phyloP scores from a whole-genome alignment of 306 rosid genomes.

The Lupinus albus region DNA sequence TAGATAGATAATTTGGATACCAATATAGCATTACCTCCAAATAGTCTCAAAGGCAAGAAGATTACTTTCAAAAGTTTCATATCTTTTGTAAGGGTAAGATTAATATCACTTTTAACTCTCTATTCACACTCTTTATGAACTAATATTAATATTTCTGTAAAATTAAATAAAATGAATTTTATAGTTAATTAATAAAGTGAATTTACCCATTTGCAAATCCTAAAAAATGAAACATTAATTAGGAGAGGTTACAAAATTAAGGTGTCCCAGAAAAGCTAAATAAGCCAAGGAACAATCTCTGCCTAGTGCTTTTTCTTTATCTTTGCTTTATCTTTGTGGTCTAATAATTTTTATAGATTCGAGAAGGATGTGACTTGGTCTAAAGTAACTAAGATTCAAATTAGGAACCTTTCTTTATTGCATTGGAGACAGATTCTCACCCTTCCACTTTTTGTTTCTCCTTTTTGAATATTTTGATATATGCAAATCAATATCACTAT shows the following conservation, averaged over 20 bases:
- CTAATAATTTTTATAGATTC: conserved; percentile 67
- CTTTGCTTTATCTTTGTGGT: conserved; percentile 55
- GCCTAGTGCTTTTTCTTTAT: conserved; percentile 64
- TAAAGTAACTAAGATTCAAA: conserved; percentile 68
- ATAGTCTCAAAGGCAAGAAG: too few relatives aligned
- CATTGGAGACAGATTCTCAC: conserved; percentile 74
- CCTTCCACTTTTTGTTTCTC: conserved; percentile 60
- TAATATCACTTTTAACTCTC: too few relatives aligned
- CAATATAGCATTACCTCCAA: too few relatives aligned
- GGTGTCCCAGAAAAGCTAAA: conserved; percentile 47
- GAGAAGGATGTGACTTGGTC: conserved; percentile 74
- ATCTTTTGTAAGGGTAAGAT: too few relatives aligned
- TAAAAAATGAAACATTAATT: conserved; percentile 27
- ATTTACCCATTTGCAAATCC: conserved; percentile 17
- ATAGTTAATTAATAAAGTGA: too few relatives aligned
- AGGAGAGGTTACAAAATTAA: conserved; percentile 28
- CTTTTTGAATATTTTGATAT: conserved; percentile 45
- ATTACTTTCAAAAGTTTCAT: too few relatives aligned
- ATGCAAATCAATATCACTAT: conserved; percentile 41
- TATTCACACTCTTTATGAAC: too few relatives aligned
- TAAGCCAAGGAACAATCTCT: conserved; percentile 55
- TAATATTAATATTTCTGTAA: too few relatives aligned
- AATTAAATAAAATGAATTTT: too few relatives aligned
- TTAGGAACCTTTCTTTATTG: conserved; percentile 44
- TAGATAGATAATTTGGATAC: too few relatives aligned